phyloP scores from a whole-genome alignment of 495 filamentous ascomycete species.

The Parachaetomium inaequale region DNA sequence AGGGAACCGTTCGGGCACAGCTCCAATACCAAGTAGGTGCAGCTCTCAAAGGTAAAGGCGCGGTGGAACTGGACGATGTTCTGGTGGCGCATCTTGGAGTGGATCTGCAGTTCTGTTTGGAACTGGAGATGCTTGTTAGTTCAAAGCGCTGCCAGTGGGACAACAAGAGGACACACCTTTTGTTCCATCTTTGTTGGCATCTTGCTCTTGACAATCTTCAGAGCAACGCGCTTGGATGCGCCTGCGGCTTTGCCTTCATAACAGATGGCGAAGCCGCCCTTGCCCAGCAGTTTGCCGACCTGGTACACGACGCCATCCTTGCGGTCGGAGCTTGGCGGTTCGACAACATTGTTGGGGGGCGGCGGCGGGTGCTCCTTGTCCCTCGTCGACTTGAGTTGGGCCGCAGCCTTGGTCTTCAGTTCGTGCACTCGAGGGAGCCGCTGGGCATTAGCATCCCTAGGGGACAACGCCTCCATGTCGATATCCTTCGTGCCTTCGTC shows the following conservation, averaged over 20 bases:
- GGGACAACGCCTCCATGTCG: conserved; percentile 68
- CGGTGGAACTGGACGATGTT: conserved; percentile 94
- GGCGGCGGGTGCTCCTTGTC: conserved; percentile 73
- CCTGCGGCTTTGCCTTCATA: conserved; percentile 67
- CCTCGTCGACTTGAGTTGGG: conserved; percentile 51
- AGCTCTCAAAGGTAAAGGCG: conserved; percentile 83
- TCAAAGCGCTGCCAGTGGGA: not conserved
- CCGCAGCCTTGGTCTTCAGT: conserved; percentile 53
- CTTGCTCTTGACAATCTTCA: conserved; percentile 87
- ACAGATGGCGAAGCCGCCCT: conserved; percentile 94
- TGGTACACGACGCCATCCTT: conserved; percentile 72
- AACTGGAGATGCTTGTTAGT: conserved; percentile 62
- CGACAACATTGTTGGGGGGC: conserved; percentile 70
- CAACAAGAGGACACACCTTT: conserved; percentile 58
- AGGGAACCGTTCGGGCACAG: conserved; percentile 95
- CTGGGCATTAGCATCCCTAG: conserved; percentile 64
- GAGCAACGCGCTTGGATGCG: conserved; percentile 65
- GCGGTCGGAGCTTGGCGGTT: conserved; percentile 60
- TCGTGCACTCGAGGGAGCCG: conserved; percentile 43
- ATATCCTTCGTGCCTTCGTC: conserved; percentile 40
- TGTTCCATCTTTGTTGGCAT: conserved; percentile 81
- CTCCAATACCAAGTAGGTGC: conserved; percentile 92
- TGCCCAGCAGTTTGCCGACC: conserved; percentile 80
- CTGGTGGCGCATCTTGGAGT: conserved; percentile 92
- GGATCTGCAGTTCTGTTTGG: conserved; percentile 94